A percentile compares a stretch with the other conserved stretches of the same genome.
Conservation (phyloP, 345 rosid genomes). For the Arabis alpina region DNA sequence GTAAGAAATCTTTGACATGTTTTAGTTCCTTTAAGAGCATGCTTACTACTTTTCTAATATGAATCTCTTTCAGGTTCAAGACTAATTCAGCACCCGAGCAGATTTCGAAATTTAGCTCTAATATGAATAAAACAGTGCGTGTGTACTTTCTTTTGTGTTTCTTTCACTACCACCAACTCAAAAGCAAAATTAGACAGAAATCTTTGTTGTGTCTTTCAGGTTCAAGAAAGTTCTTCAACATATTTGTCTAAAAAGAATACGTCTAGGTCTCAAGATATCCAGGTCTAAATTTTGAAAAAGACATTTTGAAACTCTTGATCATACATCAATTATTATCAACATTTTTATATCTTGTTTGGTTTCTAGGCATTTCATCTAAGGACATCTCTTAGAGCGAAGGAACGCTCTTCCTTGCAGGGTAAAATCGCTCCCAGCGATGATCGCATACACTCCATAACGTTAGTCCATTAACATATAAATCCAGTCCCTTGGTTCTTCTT, state of each 20-base stretch:
- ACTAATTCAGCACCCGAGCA: constrained; percentile 39
- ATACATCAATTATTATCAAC: neutral
- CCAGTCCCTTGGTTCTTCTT: neutral
- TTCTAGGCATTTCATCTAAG: constrained; percentile 31
- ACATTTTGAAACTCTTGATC: neutral
- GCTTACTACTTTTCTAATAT: constrained; percentile 12
- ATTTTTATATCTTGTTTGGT: neutral
- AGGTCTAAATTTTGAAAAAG: constrained; percentile 19
- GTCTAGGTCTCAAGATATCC: constrained; percentile 22
- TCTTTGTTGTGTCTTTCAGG: constrained; percentile 11
- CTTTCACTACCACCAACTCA: neutral
- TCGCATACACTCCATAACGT: constrained; percentile 25
- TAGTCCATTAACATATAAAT: neutral
- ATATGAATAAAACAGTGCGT: constrained; percentile 21
- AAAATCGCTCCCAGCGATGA: neutral
- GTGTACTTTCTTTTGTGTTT: neutral
- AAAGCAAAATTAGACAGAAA: constrained; percentile 7
- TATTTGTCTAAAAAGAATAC: constrained; percentile 20
- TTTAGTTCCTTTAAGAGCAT: neutral
- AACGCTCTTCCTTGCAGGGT: constrained; percentile 33
- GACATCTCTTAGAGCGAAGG: constrained; percentile 28
- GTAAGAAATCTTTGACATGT: constrained; percentile 18
- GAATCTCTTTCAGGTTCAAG: constrained; percentile 38
- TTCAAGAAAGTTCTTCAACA: constrained; percentile 35
- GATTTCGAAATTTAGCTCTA: constrained; percentile 14